Conservation (phyloP, 176 grass and related monocot species). For the Triticum timopheevii region DNA sequence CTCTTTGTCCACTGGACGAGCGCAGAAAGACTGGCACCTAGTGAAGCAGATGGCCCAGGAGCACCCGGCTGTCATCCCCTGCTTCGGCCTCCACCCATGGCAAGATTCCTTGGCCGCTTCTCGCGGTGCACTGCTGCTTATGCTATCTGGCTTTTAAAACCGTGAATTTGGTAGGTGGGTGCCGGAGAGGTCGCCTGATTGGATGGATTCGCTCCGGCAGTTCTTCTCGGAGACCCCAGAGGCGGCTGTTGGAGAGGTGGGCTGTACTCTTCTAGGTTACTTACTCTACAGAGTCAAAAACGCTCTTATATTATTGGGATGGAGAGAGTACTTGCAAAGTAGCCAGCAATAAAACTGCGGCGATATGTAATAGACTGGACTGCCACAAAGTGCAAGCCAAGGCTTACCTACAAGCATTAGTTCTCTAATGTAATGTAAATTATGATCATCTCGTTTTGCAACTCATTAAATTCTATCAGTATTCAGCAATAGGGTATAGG, state of each 20-base stretch:
- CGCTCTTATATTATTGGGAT: neutral
- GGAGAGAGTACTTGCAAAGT: neutral
- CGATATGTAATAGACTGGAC: neutral
- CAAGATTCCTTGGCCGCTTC: conserved; percentile 6
- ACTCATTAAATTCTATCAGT: neutral
- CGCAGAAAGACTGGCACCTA: conserved; percentile 71
- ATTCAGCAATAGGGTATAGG: neutral
- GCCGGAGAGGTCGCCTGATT: conserved; percentile 70
- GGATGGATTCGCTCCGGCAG: conserved; percentile 55
- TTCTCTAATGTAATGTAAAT: neutral
- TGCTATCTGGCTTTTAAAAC: neutral
- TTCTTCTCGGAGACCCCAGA: conserved; percentile 59
- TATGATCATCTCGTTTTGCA: neutral
- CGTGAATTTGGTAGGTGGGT: conserved; percentile 52
- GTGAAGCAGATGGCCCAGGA: conserved; percentile 81
- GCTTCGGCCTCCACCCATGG: conserved; percentile 88
- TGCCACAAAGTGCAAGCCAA: neutral
- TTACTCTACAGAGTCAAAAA: too few relatives aligned
- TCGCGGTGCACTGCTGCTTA: neutral
- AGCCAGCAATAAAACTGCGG: neutral
- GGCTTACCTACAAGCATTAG: neutral
- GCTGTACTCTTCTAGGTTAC: neutral
- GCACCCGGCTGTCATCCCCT: conserved; percentile 69
- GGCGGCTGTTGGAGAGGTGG: conserved; percentile 85
- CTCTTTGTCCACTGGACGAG: neutral